Evolutionary conservation across 331 rosid species (phyloP).

Genomic region (Quercus lobata): DNA sequence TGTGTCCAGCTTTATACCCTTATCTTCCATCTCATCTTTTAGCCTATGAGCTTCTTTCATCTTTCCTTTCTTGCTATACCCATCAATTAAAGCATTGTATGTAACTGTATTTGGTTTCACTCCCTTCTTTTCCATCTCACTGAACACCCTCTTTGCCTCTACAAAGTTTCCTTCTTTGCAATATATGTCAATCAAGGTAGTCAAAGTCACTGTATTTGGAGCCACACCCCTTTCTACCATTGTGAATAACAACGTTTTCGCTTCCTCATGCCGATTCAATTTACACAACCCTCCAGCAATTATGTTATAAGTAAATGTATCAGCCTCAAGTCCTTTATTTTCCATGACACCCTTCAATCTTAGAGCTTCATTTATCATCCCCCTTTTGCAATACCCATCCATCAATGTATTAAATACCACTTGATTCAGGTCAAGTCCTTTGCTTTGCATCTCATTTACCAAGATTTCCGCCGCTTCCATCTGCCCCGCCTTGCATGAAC

Average conservation of each 20-base stretch:
- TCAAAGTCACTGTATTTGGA: slow-evolving; percentile 54
- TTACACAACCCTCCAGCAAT: slow-evolving; percentile 62
- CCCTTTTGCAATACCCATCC: slow-evolving; percentile 71
- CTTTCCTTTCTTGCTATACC: slow-evolving; percentile 60
- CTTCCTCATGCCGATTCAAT: slow-evolving; percentile 52
- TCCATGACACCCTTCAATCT: slow-evolving; percentile 49
- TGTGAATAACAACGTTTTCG: slow-evolving; percentile 48
- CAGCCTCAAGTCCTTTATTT: slow-evolving; percentile 53
- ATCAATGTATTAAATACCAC: slow-evolving; percentile 63
- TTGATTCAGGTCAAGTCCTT: slow-evolving; percentile 47
- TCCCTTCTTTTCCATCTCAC: slow-evolving; percentile 59
- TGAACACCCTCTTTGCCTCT: slow-evolving; percentile 58
- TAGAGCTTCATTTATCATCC: slow-evolving; percentile 67
- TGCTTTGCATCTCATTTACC: slow-evolving; percentile 63
- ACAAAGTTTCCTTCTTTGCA: slow-evolving; percentile 81
- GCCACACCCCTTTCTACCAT: slow-evolving; percentile 69
- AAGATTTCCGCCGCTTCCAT: slow-evolving; percentile 69
- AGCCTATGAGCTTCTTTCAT: slow-evolving; percentile 51
- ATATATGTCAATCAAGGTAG: slow-evolving; percentile 62
- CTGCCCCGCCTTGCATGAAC: slow-evolving; percentile 69
- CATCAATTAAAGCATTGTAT: slow-evolving; percentile 67
- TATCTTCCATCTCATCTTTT: slow-evolving; percentile 52
- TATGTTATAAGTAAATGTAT: slow-evolving; percentile 50
- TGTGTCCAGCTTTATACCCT: slow-evolving; percentile 59
- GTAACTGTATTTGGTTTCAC: slow-evolving; percentile 53